Percentiles rank a stretch among this genome's conserved stretches.
phyloP scores from a whole-genome alignment of 352 stramenopile genomes.

The Elongisporangium undulatum region DNA sequence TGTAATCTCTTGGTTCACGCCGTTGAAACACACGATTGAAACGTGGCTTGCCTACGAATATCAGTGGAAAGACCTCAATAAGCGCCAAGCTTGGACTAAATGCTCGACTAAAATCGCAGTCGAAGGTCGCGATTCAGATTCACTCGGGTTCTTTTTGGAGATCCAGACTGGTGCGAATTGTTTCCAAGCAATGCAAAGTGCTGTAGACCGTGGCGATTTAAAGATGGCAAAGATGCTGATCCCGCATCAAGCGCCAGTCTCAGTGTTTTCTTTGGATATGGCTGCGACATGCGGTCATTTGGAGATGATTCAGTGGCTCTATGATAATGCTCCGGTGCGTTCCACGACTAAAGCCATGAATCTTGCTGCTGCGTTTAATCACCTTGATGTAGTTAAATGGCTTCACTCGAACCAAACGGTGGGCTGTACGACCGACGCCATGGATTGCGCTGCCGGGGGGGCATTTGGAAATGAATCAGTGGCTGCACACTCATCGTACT shows the following conservation, averaged over 20 bases:
- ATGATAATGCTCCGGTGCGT: constrained; percentile 14
- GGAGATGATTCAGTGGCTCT: constrained; percentile 22
- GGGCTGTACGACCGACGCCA: constrained; percentile 26
- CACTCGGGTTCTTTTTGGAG: no score
- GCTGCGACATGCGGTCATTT: constrained; percentile 19
- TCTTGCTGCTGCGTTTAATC: constrained; percentile 24
- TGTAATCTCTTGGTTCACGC: no score
- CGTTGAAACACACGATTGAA: no score
- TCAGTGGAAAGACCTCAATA: no score
- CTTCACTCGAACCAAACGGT: constrained; percentile 22
- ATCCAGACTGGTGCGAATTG: no score
- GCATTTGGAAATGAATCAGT: constrained; percentile 19
- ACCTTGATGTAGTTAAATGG: constrained; percentile 23
- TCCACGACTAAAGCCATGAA: constrained; percentile 30
- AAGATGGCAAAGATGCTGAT: background rate
- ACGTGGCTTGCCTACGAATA: no score
- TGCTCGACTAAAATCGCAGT: constrained; percentile 6
- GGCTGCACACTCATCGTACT: constrained; percentile 19
- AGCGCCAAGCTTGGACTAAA: constrained; percentile 8
- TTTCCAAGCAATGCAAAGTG: constrained; percentile 1
- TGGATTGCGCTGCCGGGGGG: constrained; percentile 26
- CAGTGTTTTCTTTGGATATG: constrained; percentile 10
- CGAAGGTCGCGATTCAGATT: no score
- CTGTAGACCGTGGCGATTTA: constrained; percentile 25
- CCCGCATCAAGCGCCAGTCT: no score